These are phyloP conservation scores for Pseudogymnoascus sp. DNA, from an alignment of 2,329 filamentous ascomycete species.

Conservation along the genomic window DNA sequence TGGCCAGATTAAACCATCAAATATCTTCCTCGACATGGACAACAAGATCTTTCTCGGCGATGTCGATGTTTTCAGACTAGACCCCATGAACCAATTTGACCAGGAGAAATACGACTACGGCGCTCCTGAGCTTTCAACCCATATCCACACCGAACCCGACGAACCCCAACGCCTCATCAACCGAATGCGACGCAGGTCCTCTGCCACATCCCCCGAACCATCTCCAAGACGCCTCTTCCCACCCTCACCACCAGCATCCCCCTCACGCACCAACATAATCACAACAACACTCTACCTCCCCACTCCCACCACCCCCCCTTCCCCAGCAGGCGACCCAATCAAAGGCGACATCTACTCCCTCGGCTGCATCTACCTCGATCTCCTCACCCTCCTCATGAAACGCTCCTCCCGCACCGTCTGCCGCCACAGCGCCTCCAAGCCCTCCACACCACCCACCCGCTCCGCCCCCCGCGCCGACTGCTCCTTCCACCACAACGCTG, in stretches of 20 bases:
- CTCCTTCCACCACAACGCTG: slow-evolving; percentile 65
- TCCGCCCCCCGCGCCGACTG: slow-evolving; percentile 46
- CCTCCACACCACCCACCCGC: slow-evolving; percentile 18
- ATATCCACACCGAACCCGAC: slow-evolving; percentile 29
- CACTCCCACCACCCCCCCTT: slow-evolving; percentile 25
- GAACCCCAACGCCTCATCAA: slow-evolving; percentile 29
- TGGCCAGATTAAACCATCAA: slow-evolving; percentile 63
- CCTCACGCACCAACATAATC: slow-evolving; percentile 21
- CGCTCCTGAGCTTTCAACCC: slow-evolving; percentile 53
- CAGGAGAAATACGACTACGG: slow-evolving; percentile 68
- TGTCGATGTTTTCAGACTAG: slow-evolving; percentile 41
- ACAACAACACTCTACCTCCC: slow-evolving; percentile 15
- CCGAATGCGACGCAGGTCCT: slow-evolving; percentile 33
- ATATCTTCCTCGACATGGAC: slow-evolving; percentile 58
- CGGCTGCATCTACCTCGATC: slow-evolving; percentile 65
- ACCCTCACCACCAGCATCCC: slow-evolving; percentile 13
- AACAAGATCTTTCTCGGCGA: slow-evolving; percentile 65
- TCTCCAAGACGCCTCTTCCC: neutral
- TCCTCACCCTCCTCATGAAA: slow-evolving; percentile 63
- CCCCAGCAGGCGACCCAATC: slow-evolving; percentile 43
- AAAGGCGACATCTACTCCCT: slow-evolving; percentile 67
- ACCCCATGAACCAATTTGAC: slow-evolving; percentile 48
- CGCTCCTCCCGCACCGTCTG: slow-evolving; percentile 60
- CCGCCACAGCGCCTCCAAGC: slow-evolving; percentile 44
- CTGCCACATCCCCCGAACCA: slow-evolving; percentile 16